These are phyloP conservation scores for Adansonia digitata DNA, from an alignment of 345 rosid species.

Conservation along the genomic window DNA sequence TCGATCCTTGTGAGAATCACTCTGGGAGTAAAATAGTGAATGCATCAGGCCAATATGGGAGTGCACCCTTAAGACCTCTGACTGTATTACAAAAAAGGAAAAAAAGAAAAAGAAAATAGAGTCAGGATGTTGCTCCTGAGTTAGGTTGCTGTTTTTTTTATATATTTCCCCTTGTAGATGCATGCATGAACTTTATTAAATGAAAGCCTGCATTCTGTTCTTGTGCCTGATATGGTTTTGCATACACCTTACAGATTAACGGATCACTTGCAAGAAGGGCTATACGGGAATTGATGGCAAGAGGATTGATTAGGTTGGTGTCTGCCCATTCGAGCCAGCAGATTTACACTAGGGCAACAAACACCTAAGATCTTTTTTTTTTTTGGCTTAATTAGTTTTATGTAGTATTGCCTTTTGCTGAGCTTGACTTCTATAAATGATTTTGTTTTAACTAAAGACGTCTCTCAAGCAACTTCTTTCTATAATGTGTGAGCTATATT, in stretches of 20 bases:
- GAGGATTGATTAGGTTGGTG: slow-evolving; percentile 67
- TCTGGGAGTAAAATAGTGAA: not conserved
- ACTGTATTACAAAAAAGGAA: not conserved
- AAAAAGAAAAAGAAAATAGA: not conserved
- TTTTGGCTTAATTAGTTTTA: not conserved
- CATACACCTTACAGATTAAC: slow-evolving; percentile 32
- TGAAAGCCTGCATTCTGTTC: not conserved
- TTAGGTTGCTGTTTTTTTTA: not conserved
- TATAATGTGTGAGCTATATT: not conserved
- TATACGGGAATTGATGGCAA: slow-evolving; percentile 74
- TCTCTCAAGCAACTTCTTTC: not conserved
- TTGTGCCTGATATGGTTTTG: not conserved
- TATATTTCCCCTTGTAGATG: not conserved
- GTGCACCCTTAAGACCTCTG: not conserved
- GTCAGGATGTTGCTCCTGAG: not conserved
- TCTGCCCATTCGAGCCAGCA: slow-evolving; percentile 79
- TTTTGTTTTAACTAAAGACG: not conserved
- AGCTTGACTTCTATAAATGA: slow-evolving; percentile 4
- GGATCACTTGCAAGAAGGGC: slow-evolving; percentile 76
- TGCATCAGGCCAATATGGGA: not conserved
- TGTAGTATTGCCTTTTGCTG: not conserved
- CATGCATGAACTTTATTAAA: not conserved
- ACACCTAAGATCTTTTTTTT: slow-evolving; percentile 32
- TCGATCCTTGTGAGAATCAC: not conserved
- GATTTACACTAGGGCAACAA: slow-evolving; percentile 78